Percentiles rank a stretch among this genome's conserved stretches.
phyloP scores from a whole-genome alignment of 2,329 filamentous ascomycete genomes.

The Nemania sp. region DNA sequence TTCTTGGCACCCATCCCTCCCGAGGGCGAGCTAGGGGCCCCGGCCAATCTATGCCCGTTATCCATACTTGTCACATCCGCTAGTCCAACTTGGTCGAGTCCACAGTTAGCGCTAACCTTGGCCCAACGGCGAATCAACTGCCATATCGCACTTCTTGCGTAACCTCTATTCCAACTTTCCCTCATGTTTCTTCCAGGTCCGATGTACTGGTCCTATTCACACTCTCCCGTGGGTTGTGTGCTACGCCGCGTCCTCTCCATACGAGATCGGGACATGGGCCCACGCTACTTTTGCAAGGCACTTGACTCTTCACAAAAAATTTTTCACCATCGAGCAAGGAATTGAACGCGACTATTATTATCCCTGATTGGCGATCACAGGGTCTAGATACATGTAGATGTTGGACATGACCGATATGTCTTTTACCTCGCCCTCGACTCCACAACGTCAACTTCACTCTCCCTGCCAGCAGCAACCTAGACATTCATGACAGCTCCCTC shows the following conservation, averaged over 20 bases:
- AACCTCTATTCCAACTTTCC: conserved; percentile 8
- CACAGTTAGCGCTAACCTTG: conserved; percentile 36
- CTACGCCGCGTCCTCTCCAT: conserved; percentile 17
- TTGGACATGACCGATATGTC: background rate
- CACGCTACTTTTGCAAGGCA: background rate
- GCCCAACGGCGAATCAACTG: conserved; percentile 33
- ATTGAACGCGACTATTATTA: conserved; percentile 5
- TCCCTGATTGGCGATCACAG: conserved; percentile 24
- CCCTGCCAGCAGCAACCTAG: background rate
- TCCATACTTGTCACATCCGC: conserved; percentile 37
- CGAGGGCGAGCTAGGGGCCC: conserved; percentile 34
- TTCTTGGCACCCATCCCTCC: conserved; percentile 28
- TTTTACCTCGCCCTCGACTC: background rate
- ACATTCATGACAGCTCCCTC: background rate
- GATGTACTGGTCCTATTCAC: background rate
- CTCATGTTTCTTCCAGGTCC: background rate
- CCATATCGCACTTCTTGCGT: conserved; percentile 11
- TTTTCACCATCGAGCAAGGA: no score
- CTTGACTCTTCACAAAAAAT: conserved; percentile 17
- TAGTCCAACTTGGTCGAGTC: conserved; percentile 35
- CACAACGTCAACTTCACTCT: conserved; percentile 5
- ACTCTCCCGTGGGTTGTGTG: conserved; percentile 20
- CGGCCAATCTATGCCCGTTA: conserved; percentile 36
- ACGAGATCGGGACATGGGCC: conserved; percentile 14
- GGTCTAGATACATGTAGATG: background rate